Conservation (phyloP, 441 rosid species). For the Cnidoscolus chayamansa region DNA sequence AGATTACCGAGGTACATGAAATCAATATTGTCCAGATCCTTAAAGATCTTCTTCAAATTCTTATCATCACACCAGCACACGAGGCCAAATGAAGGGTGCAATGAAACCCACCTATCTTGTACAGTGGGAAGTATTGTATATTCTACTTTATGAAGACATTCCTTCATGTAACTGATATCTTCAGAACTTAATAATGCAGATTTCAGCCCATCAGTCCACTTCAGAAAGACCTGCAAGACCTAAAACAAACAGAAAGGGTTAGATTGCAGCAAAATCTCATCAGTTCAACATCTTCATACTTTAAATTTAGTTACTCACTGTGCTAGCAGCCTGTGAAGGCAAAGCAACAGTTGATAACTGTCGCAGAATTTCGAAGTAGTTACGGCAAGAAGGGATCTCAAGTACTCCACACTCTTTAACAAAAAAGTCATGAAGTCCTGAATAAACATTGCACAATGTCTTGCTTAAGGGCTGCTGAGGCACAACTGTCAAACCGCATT, state of each 20-base stretch:
- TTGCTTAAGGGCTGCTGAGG: constrained; percentile 38
- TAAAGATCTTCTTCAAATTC: constrained; percentile 57
- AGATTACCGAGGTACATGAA: constrained; percentile 64
- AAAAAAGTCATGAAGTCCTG: constrained; percentile 79
- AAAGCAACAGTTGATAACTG: constrained; percentile 56
- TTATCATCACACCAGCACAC: constrained; percentile 89
- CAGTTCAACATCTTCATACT: not conserved
- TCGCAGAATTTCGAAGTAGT: constrained; percentile 59
- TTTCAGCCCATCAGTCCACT: constrained; percentile 70
- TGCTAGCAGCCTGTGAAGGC: constrained; percentile 69
- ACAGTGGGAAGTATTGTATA: constrained; percentile 74
- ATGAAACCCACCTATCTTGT: constrained; percentile 82
- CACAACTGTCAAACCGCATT: constrained; percentile 30
- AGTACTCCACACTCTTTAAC: constrained; percentile 67
- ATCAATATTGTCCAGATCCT: constrained; percentile 51
- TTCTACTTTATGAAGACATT: constrained; percentile 54
- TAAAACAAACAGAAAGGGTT: constrained; percentile 30
- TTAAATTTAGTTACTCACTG: constrained; percentile 53
- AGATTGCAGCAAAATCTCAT: constrained; percentile 17
- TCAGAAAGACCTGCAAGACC: constrained; percentile 77
- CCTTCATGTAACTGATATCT: constrained; percentile 55
- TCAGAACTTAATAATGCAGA: constrained; percentile 52
- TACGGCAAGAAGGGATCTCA: constrained; percentile 58
- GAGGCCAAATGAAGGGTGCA: constrained; percentile 77
- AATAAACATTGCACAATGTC: constrained; percentile 63